A percentile compares a stretch with the other conserved stretches of the same genome.
Conservation (phyloP, 2,329 filamentous ascomycete species). For the Chalaropsis thielavioides region DNA sequence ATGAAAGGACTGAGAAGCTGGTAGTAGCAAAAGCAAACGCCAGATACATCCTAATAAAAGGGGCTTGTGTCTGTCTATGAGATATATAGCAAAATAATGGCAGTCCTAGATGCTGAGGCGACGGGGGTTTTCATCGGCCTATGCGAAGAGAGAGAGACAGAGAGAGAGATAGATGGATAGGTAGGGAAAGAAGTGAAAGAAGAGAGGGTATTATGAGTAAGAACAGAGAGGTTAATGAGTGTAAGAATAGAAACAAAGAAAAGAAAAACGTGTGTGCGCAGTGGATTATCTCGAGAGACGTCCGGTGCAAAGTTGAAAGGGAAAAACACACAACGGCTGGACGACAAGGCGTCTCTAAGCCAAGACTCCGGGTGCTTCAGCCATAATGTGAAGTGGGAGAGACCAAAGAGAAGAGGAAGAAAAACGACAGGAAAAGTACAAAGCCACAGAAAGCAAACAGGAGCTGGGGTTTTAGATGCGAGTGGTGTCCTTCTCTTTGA, state of each 20-base stretch:
- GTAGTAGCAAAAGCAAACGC: not conserved
- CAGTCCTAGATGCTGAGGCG: not conserved
- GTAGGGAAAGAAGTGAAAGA: not conserved
- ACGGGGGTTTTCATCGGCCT: not conserved
- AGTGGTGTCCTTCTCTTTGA: slow-evolving; percentile 66
- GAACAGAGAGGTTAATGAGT: slow-evolving; percentile 7
- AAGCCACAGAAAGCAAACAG: slow-evolving; percentile 9
- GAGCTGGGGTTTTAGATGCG: slow-evolving; percentile 21
- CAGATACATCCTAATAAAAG: not conserved
- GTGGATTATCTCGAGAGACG: not conserved
- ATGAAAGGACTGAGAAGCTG: not conserved
- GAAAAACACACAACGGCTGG: slow-evolving; percentile 1
- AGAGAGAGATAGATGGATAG: too few relatives aligned
- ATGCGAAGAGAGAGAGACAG: not conserved
- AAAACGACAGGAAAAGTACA: slow-evolving; percentile 5
- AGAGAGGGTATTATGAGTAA: slow-evolving; percentile 16
- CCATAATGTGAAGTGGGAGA: not conserved
- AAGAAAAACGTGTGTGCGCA: not conserved
- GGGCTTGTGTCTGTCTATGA: not conserved
- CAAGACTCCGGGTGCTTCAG: not conserved
- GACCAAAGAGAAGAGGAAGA: not conserved
- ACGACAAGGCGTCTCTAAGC: not conserved
- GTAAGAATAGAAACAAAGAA: slow-evolving; percentile 16
- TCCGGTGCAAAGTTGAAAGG: not conserved
- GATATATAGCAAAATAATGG: slow-evolving; percentile 1